These are phyloP conservation scores for Pisolithus albus DNA, from an alignment of 768 basidiomycete genomes.

Conservation along the genomic window DNA sequence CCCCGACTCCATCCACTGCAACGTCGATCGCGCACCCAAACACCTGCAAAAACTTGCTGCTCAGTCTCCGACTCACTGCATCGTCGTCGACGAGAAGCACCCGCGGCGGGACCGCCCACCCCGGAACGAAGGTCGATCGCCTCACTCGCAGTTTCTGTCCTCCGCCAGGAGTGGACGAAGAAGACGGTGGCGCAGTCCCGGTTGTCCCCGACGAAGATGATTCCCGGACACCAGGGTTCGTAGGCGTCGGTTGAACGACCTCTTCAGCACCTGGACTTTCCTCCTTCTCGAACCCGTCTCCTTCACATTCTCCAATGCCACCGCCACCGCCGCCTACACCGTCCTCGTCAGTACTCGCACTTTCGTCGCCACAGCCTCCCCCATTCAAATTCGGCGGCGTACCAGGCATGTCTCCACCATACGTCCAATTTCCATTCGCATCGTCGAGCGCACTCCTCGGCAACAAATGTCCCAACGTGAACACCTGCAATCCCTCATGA, in stretches of 20 bases:
- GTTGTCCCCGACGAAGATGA: constrained; percentile 13
- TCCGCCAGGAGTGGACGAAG: too few species aligned
- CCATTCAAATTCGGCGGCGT: neutral
- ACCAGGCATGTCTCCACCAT: constrained; percentile 31
- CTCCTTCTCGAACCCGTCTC: constrained; percentile 19
- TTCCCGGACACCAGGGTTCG: constrained; percentile 12
- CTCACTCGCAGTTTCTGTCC: constrained; percentile 57
- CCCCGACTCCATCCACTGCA: constrained; percentile 86
- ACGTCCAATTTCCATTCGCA: constrained; percentile 55
- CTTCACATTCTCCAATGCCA: constrained; percentile 16
- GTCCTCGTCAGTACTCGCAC: constrained; percentile 13
- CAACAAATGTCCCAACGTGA: constrained; percentile 72
- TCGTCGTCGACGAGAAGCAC: constrained; percentile 96
- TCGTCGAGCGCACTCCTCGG: constrained; percentile 49
- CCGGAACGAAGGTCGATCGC: constrained; percentile 75
- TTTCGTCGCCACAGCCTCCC: neutral
- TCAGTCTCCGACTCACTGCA: constrained; percentile 79
- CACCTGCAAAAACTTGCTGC: constrained; percentile 90
- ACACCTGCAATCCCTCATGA: constrained; percentile 71
- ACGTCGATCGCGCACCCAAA: constrained; percentile 94
- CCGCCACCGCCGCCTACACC: constrained; percentile 6
- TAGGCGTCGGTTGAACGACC: constrained; percentile 35
- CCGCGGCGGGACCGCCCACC: constrained; percentile 86
- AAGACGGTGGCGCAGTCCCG: constrained; percentile 10
- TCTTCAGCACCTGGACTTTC: constrained; percentile 30